Evolutionary conservation across 1,139 yeast genomes (phyloP).

Genomic region (Suhomyces maxii): DNA sequence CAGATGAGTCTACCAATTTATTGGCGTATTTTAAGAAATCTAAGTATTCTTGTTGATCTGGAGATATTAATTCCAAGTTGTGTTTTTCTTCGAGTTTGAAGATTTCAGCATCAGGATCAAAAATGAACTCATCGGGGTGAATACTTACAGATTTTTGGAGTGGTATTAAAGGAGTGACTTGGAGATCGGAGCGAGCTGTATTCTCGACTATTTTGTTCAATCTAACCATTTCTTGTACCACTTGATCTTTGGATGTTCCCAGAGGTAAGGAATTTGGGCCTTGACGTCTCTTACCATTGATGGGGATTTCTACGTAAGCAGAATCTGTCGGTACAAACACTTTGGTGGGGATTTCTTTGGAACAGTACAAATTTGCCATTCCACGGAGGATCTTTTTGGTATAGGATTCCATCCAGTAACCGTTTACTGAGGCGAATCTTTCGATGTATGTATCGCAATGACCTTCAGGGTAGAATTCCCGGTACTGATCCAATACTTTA

Average conservation of each 20-base stretch:
- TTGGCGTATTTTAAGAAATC: conserved; percentile 33
- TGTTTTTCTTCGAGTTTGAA: conserved; percentile 24
- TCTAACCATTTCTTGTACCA: conserved; percentile 6
- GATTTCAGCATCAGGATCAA: conserved; percentile 34
- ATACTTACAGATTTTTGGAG: conserved; percentile 19
- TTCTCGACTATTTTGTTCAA: not conserved
- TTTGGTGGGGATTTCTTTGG: conserved; percentile 30
- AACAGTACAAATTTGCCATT: conserved; percentile 37
- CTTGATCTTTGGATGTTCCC: conserved; percentile 3
- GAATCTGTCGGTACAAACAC: conserved; percentile 29
- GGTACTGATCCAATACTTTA: conserved; percentile 19
- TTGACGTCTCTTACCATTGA: conserved; percentile 27
- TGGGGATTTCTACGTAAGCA: conserved; percentile 31
- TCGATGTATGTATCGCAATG: conserved; percentile 24
- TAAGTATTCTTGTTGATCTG: conserved; percentile 26
- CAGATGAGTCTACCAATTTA: conserved; percentile 30
- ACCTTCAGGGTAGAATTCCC: conserved; percentile 24
- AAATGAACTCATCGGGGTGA: conserved; percentile 30
- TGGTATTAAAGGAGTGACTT: conserved; percentile 11
- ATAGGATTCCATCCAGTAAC: conserved; percentile 39
- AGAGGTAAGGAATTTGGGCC: conserved; percentile 15
- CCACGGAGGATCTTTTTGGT: conserved; percentile 35
- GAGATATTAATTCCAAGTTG: conserved; percentile 16
- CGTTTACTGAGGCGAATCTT: conserved; percentile 31
- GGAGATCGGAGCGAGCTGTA: not conserved